A percentile compares a stretch with the other conserved stretches of the same genome.
Conservation (phyloP, 2,329 filamentous ascomycete genomes). For the Whalleya microplaca region DNA sequence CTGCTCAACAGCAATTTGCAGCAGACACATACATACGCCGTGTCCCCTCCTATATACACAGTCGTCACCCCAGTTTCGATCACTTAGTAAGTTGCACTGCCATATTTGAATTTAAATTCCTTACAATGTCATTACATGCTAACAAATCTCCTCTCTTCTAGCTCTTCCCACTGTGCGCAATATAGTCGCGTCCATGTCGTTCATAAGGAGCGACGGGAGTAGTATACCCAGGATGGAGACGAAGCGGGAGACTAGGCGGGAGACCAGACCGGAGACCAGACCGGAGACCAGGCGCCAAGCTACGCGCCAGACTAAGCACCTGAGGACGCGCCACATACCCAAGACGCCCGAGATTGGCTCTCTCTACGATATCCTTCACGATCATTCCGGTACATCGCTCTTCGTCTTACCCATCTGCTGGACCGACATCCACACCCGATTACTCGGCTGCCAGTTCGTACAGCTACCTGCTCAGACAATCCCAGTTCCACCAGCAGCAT, state of each 20-base stretch:
- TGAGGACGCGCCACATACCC: slow-evolving; percentile 36
- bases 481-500: slow-evolving; percentile 43
- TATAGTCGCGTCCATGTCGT: background rate
- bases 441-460: slow-evolving; percentile 53
- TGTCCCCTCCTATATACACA: background rate
- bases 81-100: background rate
- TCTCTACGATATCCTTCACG: slow-evolving; percentile 55
- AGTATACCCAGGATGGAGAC: background rate
- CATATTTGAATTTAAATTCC: too few species aligned
- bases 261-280: too few species aligned
- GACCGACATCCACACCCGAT: slow-evolving; percentile 54
- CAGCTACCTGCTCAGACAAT: slow-evolving; percentile 46
- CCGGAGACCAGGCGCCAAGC: too few species aligned
- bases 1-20: background rate
- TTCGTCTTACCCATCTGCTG: slow-evolving; percentile 59
- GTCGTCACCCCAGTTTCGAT: background rate
- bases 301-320: too few species aligned
- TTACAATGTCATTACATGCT: too few species aligned
- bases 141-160: background rate
- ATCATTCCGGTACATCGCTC: slow-evolving; percentile 51
- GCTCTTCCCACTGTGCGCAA: background rate
- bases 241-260: slow-evolving; percentile 33
- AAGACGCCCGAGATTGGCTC: slow-evolving; percentile 51
- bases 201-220: too few species aligned
- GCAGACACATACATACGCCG: background rate